These are phyloP conservation scores for Cymbopogon citratus DNA, from an alignment of 176 grass and related monocot genomes.

Conservation along the genomic window DNA sequence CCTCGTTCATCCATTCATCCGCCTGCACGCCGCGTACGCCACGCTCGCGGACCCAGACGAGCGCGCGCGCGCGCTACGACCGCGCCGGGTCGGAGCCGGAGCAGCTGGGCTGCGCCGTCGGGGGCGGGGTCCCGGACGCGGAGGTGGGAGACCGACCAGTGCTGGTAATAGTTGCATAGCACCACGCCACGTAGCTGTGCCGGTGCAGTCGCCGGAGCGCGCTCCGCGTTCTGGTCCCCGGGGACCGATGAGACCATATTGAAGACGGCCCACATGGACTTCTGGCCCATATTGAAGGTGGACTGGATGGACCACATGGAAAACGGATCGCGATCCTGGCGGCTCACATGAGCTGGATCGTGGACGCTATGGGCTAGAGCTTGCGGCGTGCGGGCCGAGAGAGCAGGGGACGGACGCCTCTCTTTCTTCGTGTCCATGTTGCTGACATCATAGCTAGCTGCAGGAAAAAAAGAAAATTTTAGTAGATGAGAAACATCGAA, in stretches of 20 bases:
- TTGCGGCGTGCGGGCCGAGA: too few relatives aligned
- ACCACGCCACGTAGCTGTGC: neutral
- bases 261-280: too few relatives aligned
- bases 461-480: too few relatives aligned
- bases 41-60: constrained; percentile 59
- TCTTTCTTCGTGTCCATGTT: too few relatives aligned
- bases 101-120: neutral
- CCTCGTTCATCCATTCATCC: constrained; percentile 37
- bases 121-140: neutral
- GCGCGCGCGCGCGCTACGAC: constrained; percentile 58
- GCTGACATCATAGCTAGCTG: too few relatives aligned
- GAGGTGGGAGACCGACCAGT: constrained; percentile 76
- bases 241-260: neutral
- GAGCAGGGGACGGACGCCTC: too few relatives aligned
- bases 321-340: neutral
- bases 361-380: neutral
- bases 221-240: neutral
- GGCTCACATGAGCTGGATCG: neutral
- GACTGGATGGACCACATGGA: too few relatives aligned
- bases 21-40: constrained; percentile 62
- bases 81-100: neutral
- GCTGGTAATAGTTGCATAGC: constrained; percentile 34
- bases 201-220: neutral
- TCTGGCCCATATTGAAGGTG: neutral
- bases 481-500: too few relatives aligned